Conservation (phyloP, 768 basidiomycete species). For the Suillus occidentalis region DNA sequence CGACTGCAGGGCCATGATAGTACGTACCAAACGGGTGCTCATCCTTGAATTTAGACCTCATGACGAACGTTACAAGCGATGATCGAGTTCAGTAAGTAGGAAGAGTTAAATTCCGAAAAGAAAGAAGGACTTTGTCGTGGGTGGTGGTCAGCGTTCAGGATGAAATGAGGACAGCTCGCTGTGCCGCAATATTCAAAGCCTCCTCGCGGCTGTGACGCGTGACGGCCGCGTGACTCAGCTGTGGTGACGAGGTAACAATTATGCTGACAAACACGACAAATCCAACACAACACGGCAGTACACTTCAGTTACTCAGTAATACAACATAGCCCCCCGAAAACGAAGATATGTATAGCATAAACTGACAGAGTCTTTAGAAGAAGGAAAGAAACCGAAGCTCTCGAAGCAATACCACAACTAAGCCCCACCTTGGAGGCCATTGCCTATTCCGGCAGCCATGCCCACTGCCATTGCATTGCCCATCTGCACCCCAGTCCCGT, state of each 20-base stretch:
- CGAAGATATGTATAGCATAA: neutral
- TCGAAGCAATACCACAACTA: neutral
- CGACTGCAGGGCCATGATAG: constrained; percentile 22
- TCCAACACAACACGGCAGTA: neutral
- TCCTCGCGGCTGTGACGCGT: constrained; percentile 35
- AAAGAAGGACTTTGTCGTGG: constrained; percentile 13
- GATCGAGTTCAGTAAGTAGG: constrained; percentile 9
- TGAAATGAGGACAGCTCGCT: constrained; percentile 20
- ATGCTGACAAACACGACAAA: neutral
- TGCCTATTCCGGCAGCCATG: constrained; percentile 69
- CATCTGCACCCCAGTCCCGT: constrained; percentile 57
- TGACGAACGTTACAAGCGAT: constrained; percentile 31
- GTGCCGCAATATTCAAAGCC: constrained; percentile 27
- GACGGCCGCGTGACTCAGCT: constrained; percentile 29
- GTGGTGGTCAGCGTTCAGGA: constrained; percentile 29
- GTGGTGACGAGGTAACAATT: neutral
- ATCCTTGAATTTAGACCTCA: constrained; percentile 98
- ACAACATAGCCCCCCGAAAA: neutral
- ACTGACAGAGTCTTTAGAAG: neutral
- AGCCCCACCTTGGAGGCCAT: constrained; percentile 12
- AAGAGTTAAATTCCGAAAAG: constrained; percentile 9
- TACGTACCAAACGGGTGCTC: constrained; percentile 92
- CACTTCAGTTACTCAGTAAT: neutral
- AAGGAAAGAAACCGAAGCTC: neutral
- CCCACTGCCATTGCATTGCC: constrained; percentile 62